A percentile compares a stretch with the other conserved stretches of the same genome.
These are phyloP conservation scores for Skeletonema marinoi DNA, from an alignment of 108 stramenopile genomes.

Conservation along the genomic window DNA sequence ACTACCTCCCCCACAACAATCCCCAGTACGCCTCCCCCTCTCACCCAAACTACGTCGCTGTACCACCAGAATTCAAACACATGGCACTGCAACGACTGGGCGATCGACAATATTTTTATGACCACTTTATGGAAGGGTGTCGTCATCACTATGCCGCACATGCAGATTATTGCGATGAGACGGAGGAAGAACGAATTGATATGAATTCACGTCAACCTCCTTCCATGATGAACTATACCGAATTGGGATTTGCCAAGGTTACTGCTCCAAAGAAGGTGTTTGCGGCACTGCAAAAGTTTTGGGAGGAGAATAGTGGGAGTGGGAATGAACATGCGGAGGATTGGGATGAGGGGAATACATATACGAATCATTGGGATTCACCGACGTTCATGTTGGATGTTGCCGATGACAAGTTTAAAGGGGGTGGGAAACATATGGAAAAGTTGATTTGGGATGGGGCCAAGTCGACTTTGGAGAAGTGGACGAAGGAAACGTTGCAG, in stretches of 20 bases:
- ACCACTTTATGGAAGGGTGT: slow-evolving; percentile 52
- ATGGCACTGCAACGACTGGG: slow-evolving; percentile 55
- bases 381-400: slow-evolving; percentile 41
- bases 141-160: slow-evolving; percentile 18
- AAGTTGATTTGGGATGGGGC: slow-evolving; percentile 35
- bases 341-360: slow-evolving; percentile 64
- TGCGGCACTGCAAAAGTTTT: slow-evolving; percentile 56
- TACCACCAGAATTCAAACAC: slow-evolving; percentile 32
- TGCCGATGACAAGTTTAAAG: slow-evolving; percentile 6
- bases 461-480: slow-evolving; percentile 43
- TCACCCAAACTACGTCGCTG: slow-evolving; percentile 19
- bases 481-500: slow-evolving; percentile 53
- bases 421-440: slow-evolving; percentile 18
- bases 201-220: slow-evolving; percentile 39
- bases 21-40: slow-evolving; percentile 3
- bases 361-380: slow-evolving; percentile 55
- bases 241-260: slow-evolving; percentile 65
- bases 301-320: slow-evolving; percentile 53
- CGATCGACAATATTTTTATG: slow-evolving; percentile 54
- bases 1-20: slow-evolving; percentile 64
- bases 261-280: slow-evolving; percentile 59
- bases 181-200: slow-evolving; percentile 56
- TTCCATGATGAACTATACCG: slow-evolving; percentile 62
- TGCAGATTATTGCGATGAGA: slow-evolving; percentile 20
- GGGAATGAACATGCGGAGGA: slow-evolving; percentile 41